Evolutionary conservation across 495 filamentous ascomycete species (phyloP).

Genomic region (Penicillium bialowiezense): DNA sequence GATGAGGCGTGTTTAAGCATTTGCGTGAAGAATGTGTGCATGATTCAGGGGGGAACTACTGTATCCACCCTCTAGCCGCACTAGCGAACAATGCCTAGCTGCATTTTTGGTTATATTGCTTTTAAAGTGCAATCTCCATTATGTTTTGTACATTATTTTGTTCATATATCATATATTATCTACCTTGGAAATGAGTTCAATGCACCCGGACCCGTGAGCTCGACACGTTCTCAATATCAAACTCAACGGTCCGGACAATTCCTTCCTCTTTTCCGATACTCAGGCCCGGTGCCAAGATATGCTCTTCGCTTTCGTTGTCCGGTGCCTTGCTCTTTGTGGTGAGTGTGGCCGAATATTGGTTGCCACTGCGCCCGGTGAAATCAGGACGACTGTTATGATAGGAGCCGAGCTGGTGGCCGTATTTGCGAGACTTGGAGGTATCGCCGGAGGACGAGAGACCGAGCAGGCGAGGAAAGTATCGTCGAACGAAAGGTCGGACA

Average conservation of each 20-base stretch:
- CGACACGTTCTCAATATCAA: conserved; percentile 27
- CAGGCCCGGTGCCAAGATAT: conserved; percentile 16
- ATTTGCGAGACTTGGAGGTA: conserved; percentile 19
- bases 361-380: conserved; percentile 13
- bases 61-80: too few relatives aligned
- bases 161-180: background rate
- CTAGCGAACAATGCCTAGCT: too few relatives aligned
- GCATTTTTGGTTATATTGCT: too few relatives aligned
- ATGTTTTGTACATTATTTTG: background rate
- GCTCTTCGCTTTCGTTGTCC: conserved; percentile 28
- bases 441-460: conserved; percentile 23
- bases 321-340: conserved; percentile 9
- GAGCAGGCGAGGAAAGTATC: conserved; percentile 32
- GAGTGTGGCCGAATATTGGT: conserved; percentile 19
- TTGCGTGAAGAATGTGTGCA: background rate
- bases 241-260: conserved; percentile 32
- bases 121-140: background rate
- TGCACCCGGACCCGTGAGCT: background rate
- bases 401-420: conserved; percentile 24
- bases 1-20: background rate
- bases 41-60: background rate
- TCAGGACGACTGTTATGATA: conserved; percentile 18
- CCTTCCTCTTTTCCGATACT: conserved; percentile 15
- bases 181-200: background rate
- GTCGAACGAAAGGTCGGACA: conserved; percentile 31